A percentile compares a stretch with the other conserved stretches of the same genome.
These are phyloP conservation scores for Apiotrichum sp. DNA, from an alignment of 1,284 basidiomycete genomes.

Conservation along the genomic window DNA sequence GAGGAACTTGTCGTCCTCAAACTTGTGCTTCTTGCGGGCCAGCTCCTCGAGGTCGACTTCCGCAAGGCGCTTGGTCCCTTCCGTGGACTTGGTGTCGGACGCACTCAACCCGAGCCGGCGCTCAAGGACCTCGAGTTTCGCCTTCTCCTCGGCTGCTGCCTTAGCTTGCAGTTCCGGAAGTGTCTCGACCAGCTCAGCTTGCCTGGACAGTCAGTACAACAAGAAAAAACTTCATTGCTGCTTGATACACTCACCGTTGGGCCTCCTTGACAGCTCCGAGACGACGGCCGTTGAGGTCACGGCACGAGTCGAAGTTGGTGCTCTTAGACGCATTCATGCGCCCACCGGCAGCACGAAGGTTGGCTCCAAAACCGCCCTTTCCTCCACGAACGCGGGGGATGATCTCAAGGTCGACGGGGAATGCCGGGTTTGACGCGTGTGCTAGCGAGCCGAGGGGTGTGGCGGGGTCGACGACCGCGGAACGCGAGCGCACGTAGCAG, in stretches of 20 bases:
- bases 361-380: conserved; percentile 95
- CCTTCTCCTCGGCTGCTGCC: conserved; percentile 69
- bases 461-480: conserved; percentile 16
- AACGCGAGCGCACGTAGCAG: conserved; percentile 35
- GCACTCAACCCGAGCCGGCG: conserved; percentile 65
- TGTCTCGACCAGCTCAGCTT: conserved; percentile 81
- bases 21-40: conserved; percentile 73
- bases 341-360: conserved; percentile 91
- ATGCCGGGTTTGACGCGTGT: conserved; percentile 11
- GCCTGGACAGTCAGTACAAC: conserved; percentile 49
- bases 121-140: conserved; percentile 79
- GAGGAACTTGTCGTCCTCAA: conserved; percentile 2
- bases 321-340: conserved; percentile 95
- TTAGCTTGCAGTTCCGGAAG: conserved; percentile 77
- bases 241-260: conserved; percentile 60
- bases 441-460: conserved; percentile 19
- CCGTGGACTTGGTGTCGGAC: conserved; percentile 12
- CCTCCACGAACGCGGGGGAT: conserved; percentile 65
- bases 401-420: conserved; percentile 38
- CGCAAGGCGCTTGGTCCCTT: conserved; percentile 46
- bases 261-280: conserved; percentile 94
- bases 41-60: conserved; percentile 47
- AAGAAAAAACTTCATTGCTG: too few species aligned
- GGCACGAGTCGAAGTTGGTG: conserved; percentile 89
- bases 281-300: conserved; percentile 83